These are phyloP conservation scores for Hericium coralloides DNA, from an alignment of 768 basidiomycete genomes.

Conservation along the genomic window DNA sequence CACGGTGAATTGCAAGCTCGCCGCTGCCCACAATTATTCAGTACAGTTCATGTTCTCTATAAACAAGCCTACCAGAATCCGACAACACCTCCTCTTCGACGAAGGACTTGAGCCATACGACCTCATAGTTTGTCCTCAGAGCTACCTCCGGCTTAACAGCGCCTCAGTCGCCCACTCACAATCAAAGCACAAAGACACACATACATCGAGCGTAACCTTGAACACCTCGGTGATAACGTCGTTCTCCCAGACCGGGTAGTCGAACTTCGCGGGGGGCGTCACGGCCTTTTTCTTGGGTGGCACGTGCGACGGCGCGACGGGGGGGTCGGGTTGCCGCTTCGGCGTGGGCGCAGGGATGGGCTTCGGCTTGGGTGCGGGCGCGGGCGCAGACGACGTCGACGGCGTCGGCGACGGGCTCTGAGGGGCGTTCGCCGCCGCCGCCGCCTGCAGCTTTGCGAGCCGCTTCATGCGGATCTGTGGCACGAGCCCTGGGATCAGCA, in stretches of 20 bases:
- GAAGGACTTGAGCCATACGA: constrained; percentile 13
- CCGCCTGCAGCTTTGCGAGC: constrained; percentile 69
- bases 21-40: background rate
- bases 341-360: constrained; percentile 17
- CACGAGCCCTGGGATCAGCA: background rate
- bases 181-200: constrained; percentile 18
- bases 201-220: constrained; percentile 72
- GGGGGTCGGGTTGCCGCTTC: constrained; percentile 21
- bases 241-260: constrained; percentile 63
- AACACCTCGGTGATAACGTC: constrained; percentile 60
- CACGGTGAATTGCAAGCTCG: constrained; percentile 3
- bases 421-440: constrained; percentile 20
- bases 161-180: background rate
- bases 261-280: constrained; percentile 32
- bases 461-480: constrained; percentile 85
- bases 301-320: constrained; percentile 17
- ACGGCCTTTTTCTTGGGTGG: constrained; percentile 42
- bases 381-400: constrained; percentile 19
- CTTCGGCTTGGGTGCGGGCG: constrained; percentile 25
- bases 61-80: background rate
- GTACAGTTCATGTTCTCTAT: no score
- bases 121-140: constrained; percentile 7
- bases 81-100: constrained; percentile 5
- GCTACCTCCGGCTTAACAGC: constrained; percentile 11
- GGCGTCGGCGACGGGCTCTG: constrained; percentile 30